Conservation (phyloP, 306 rosid species). For the Canavalia gladiata region DNA sequence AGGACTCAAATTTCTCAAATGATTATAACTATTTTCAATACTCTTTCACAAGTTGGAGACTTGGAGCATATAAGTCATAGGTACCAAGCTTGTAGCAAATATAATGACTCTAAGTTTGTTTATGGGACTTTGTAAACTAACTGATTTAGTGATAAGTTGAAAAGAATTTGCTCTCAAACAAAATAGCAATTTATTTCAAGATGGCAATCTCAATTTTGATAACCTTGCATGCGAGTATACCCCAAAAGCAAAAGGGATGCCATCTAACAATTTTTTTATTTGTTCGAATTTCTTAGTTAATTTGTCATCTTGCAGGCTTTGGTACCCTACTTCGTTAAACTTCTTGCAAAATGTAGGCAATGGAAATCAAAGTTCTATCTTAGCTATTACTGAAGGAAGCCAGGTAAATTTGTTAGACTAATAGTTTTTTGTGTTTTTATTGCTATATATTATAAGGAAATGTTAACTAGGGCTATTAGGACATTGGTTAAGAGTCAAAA, state of each 20-base stretch:
- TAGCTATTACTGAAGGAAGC: conserved; percentile 89
- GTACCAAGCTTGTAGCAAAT: neutral
- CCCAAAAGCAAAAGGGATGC: conserved; percentile 14
- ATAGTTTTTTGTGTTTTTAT: conserved; percentile 11
- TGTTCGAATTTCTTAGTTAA: conserved; percentile 31
- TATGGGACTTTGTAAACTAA: neutral
- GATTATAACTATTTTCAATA: neutral
- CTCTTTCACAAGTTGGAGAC: neutral
- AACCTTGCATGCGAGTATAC: conserved; percentile 13
- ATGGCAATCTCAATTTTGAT: neutral
- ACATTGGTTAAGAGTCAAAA: too few relatives aligned
- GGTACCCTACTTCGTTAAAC: conserved; percentile 78
- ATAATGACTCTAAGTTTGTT: neutral
- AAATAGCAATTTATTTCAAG: neutral
- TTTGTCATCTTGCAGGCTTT: conserved; percentile 67
- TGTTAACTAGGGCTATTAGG: too few relatives aligned
- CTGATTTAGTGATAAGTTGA: neutral
- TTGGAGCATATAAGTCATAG: neutral
- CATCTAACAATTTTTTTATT: neutral
- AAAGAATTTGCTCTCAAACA: neutral
- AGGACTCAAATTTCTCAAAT: neutral
- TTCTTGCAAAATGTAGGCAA: conserved; percentile 60
- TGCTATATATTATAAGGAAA: neutral
- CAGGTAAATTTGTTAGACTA: conserved; percentile 63
- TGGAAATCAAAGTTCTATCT: conserved; percentile 68